These are phyloP conservation scores for Calcarisporium arbuscula DNA, from an alignment of 2,329 filamentous ascomycete species.

Conservation along the genomic window DNA sequence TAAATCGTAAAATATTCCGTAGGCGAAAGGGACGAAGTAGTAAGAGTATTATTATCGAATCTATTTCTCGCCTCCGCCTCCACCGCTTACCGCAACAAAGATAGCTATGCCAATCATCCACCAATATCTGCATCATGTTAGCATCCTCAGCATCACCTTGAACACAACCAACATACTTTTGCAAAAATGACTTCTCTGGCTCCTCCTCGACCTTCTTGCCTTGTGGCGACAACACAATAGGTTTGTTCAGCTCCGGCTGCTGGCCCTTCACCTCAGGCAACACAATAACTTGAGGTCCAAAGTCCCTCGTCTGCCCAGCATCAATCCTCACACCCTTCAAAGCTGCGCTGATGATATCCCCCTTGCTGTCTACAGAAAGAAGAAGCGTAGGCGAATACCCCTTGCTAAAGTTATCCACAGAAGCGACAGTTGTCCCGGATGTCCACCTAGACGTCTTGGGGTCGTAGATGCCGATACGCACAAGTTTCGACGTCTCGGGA, in stretches of 20 bases:
- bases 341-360: constrained; percentile 42
- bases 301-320: constrained; percentile 58
- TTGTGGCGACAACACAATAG: constrained; percentile 54
- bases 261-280: constrained; percentile 41
- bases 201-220: constrained; percentile 51
- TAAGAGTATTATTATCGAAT: constrained; percentile 10
- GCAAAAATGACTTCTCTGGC: constrained; percentile 57
- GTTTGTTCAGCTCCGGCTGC: constrained; percentile 56
- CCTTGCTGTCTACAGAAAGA: constrained; percentile 41
- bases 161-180: constrained; percentile 47
- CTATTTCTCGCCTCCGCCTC: constrained; percentile 45
- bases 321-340: constrained; percentile 54
- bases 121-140: constrained; percentile 53
- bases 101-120: constrained; percentile 52
- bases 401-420: constrained; percentile 52
- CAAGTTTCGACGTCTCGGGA: constrained; percentile 36
- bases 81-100: constrained; percentile 46
- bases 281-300: constrained; percentile 54
- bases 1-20: no score
- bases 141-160: constrained; percentile 16
- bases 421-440: constrained; percentile 49
- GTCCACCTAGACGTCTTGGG: constrained; percentile 38
- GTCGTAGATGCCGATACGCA: constrained; percentile 55
- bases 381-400: constrained; percentile 54
- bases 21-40: no score